Percentiles rank a stretch among this genome's conserved stretches.
phyloP scores from a whole-genome alignment of 2,329 filamentous ascomycete species.

The Diaporthe ilicicola region DNA sequence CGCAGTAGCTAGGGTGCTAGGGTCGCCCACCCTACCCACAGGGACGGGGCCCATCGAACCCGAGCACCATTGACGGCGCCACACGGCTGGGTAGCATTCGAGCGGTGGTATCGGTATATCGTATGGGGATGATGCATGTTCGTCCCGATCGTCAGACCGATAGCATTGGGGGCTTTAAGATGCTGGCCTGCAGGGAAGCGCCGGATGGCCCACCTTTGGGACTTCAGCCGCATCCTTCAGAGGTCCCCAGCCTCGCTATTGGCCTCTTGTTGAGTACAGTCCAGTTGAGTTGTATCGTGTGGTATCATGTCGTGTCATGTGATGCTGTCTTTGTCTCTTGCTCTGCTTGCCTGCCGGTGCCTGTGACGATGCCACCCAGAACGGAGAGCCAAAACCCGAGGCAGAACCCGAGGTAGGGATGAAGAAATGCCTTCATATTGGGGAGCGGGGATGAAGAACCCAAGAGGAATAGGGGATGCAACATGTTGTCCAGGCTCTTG shows the following conservation, averaged over 20 bases:
- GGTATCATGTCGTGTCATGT: neutral
- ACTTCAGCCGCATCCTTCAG: conserved; percentile 24
- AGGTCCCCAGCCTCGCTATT: neutral
- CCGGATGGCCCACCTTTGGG: neutral
- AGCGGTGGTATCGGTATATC: neutral
- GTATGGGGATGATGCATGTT: neutral
- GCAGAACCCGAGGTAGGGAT: neutral
- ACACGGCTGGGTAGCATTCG: conserved; percentile 5
- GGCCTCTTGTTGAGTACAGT: neutral
- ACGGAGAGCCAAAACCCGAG: neutral
- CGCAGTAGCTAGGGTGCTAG: neutral
- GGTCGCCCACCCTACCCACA: neutral
- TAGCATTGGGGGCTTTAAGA: conserved; percentile 11
- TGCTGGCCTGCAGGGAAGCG: conserved; percentile 3
- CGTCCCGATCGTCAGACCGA: conserved; percentile 2
- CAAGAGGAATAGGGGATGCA: neutral
- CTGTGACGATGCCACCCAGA: neutral
- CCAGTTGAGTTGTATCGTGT: too few relatives aligned
- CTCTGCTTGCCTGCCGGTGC: neutral
- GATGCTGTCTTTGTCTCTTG: neutral
- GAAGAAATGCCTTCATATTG: neutral
- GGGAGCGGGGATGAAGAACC: neutral
- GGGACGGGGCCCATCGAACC: neutral
- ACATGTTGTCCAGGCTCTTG: neutral
- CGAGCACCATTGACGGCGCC: neutral